Percentiles rank a stretch among this genome's conserved stretches.
Conservation (phyloP, 352 stramenopile species). For the Pythium coloratum region DNA sequence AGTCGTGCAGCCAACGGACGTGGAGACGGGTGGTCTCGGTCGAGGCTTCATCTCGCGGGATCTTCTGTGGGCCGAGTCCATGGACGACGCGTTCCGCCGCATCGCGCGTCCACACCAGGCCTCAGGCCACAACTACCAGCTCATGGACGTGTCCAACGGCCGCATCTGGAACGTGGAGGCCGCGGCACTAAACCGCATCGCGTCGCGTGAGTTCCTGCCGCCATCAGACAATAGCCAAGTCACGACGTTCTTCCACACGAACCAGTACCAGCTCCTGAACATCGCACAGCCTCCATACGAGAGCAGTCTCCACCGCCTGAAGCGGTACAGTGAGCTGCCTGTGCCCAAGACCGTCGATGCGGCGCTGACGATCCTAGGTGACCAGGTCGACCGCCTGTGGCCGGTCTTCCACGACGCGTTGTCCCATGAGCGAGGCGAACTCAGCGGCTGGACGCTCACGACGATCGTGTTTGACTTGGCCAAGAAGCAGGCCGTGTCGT, state of each 20-base stretch:
- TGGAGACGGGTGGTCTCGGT: slow-evolving; percentile 55
- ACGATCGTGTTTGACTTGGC: slow-evolving; percentile 67
- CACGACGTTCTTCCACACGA: slow-evolving; percentile 63
- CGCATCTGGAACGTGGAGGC: slow-evolving; percentile 73
- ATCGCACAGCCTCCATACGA: slow-evolving; percentile 61
- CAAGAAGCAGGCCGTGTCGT: slow-evolving; percentile 44
- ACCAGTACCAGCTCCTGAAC: slow-evolving; percentile 72
- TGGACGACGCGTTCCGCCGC: slow-evolving; percentile 50
- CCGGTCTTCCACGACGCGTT: slow-evolving; percentile 62
- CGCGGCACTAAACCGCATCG: slow-evolving; percentile 56
- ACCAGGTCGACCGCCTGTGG: slow-evolving; percentile 58
- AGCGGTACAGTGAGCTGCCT: slow-evolving; percentile 53
- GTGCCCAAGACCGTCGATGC: slow-evolving; percentile 42
- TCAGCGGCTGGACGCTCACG: slow-evolving; percentile 72
- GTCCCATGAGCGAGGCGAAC: slow-evolving; percentile 58
- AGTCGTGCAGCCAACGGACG: slow-evolving; percentile 71
- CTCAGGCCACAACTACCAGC: slow-evolving; percentile 75
- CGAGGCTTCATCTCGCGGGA: slow-evolving; percentile 73
- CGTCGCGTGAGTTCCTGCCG: slow-evolving; percentile 39
- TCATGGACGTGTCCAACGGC: slow-evolving; percentile 53
- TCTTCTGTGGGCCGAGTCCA: slow-evolving; percentile 42
- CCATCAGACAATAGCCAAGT: slow-evolving; percentile 21
- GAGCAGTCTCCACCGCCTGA: slow-evolving; percentile 66
- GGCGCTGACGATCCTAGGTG: slow-evolving; percentile 57
- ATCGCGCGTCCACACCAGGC: slow-evolving; percentile 54